Evolutionary conservation across 129 eudicot genomes (phyloP).

Genomic region (Escallonia herrerae): DNA sequence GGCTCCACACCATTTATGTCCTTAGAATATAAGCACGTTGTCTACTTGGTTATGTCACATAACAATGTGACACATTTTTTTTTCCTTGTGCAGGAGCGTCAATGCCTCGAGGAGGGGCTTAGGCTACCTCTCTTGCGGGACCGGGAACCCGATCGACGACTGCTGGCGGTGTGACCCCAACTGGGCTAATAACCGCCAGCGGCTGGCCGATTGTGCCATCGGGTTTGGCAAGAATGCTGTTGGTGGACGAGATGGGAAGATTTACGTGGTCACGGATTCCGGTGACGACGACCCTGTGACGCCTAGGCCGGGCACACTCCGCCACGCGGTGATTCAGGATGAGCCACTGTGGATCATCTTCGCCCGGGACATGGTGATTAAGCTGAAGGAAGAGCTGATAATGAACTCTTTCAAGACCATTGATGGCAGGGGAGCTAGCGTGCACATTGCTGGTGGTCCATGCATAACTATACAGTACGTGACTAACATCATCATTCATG

Average conservation of each 20-base stretch:
- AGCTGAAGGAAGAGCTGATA: constrained; percentile 47
- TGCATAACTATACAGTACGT: constrained; percentile 55
- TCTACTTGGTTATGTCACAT: not conserved
- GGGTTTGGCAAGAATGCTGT: constrained; percentile 51
- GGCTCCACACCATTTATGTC: not conserved
- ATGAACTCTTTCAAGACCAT: constrained; percentile 50
- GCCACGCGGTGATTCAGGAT: constrained; percentile 52
- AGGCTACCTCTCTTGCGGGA: constrained; percentile 22
- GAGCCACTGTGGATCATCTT: constrained; percentile 64
- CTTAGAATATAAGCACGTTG: not conserved
- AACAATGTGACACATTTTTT: not conserved
- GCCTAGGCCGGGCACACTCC: constrained; percentile 61
- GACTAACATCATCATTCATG: constrained; percentile 50
- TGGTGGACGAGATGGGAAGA: constrained; percentile 53
- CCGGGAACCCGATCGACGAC: constrained; percentile 72
- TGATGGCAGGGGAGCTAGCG: constrained; percentile 60
- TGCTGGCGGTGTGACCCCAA: constrained; percentile 70
- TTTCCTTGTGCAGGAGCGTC: constrained; percentile 8
- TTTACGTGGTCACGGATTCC: constrained; percentile 47
- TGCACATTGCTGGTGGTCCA: constrained; percentile 52
- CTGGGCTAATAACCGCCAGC: constrained; percentile 44
- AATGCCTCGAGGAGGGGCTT: constrained; percentile 13
- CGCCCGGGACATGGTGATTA: constrained; percentile 47
- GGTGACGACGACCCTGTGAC: constrained; percentile 34
- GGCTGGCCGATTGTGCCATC: constrained; percentile 53